Evolutionary conservation across 257 asterid genomes (phyloP).

Genomic region (Plantago elongata): DNA sequence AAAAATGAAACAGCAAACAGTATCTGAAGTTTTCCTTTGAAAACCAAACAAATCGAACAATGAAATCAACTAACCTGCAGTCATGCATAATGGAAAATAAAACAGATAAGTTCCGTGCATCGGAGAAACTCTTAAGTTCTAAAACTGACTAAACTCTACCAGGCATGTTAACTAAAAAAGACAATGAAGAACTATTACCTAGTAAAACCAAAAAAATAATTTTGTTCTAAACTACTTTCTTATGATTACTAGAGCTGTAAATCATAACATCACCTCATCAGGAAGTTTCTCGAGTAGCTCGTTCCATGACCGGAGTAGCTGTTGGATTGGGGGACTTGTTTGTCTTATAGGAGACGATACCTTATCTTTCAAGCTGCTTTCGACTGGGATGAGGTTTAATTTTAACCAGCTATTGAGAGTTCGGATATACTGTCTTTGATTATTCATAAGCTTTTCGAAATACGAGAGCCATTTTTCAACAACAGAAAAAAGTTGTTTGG

Average conservation of each 20-base stretch:
- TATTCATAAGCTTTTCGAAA: slow-evolving; percentile 61
- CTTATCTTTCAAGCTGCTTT: slow-evolving; percentile 72
- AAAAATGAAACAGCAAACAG: too few relatives aligned
- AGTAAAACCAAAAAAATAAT: neutral
- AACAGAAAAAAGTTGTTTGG: slow-evolving; percentile 60
- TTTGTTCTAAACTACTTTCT: neutral
- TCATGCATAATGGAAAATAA: too few relatives aligned
- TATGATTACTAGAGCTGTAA: neutral
- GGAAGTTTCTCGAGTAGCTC: slow-evolving; percentile 92
- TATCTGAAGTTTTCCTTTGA: too few relatives aligned
- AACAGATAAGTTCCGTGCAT: too few relatives aligned
- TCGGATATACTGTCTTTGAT: slow-evolving; percentile 57
- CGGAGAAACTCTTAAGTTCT: too few relatives aligned
- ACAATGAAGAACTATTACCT: neutral
- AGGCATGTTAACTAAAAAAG: too few relatives aligned
- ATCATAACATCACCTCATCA: slow-evolving; percentile 31
- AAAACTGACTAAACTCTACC: too few relatives aligned
- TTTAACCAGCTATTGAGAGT: slow-evolving; percentile 77
- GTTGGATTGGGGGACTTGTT: slow-evolving; percentile 68
- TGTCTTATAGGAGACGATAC: slow-evolving; percentile 56
- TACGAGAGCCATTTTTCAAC: slow-evolving; percentile 75
- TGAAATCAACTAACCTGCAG: too few relatives aligned
- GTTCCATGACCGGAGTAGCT: slow-evolving; percentile 71
- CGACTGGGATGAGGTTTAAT: slow-evolving; percentile 76
- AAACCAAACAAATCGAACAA: too few relatives aligned